Evolutionary conservation across 139 green algal genomes (phyloP).

Genomic region (Limnomonas spitsbergensis): DNA sequence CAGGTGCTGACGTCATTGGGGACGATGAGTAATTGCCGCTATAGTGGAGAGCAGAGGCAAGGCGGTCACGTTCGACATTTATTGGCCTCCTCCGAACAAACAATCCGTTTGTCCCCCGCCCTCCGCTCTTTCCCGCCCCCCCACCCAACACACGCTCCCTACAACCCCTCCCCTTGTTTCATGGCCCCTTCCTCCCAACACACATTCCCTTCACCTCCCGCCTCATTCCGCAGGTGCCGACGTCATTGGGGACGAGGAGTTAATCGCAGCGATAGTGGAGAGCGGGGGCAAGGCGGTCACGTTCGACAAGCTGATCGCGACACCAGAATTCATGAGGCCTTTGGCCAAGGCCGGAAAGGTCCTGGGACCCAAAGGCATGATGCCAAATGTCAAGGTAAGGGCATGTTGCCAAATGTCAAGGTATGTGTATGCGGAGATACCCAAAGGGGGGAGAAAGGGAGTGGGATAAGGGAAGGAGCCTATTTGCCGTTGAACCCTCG

Average conservation of each 20-base stretch:
- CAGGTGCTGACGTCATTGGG: conserved; percentile 89
- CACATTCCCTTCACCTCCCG: not conserved
- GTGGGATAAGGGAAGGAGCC: too few relatives aligned
- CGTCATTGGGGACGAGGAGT: conserved; percentile 84
- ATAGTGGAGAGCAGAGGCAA: conserved; percentile 89
- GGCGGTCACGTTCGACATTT: conserved; percentile 93
- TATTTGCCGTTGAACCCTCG: not conserved
- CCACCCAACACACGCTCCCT: too few relatives aligned
- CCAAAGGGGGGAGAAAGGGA: not conserved
- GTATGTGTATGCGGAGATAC: conserved; percentile 56
- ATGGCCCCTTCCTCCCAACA: too few relatives aligned
- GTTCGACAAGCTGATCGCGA: conserved; percentile 99
- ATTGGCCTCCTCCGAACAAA: too few relatives aligned
- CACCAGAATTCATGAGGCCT: conserved; percentile 94
- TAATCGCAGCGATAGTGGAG: conserved; percentile 90
- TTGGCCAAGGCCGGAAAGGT: conserved; percentile 69
- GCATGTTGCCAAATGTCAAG: conserved; percentile 98
- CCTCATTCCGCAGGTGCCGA: conserved; percentile 76
- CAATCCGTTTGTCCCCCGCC: too few relatives aligned
- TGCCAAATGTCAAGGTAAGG: conserved; percentile 94
- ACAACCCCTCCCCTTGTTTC: too few relatives aligned
- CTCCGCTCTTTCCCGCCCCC: too few relatives aligned
- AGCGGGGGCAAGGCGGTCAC: conserved; percentile 86
- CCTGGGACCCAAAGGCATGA: conserved; percentile 90
- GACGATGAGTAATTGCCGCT: conserved; percentile 87